Evolutionary conservation across 306 rosid genomes (phyloP).

Genomic region (Pterocarpus santalinus): DNA sequence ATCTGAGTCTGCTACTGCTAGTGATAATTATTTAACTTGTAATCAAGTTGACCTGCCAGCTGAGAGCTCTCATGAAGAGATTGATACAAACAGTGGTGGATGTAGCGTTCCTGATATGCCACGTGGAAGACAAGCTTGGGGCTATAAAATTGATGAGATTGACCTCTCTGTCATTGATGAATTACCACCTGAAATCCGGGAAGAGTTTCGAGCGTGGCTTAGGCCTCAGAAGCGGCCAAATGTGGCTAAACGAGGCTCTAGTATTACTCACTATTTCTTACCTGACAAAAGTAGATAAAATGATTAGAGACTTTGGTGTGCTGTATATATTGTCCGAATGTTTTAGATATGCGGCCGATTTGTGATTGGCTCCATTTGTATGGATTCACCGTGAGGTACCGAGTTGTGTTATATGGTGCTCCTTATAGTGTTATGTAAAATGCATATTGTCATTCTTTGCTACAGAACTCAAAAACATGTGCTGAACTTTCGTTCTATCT

Average conservation of each 20-base stretch:
- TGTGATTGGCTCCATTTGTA: conserved; percentile 27
- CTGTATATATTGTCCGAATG: conserved; percentile 21
- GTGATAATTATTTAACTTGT: conserved; percentile 35
- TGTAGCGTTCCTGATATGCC: conserved; percentile 37
- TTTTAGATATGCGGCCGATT: conserved; percentile 14
- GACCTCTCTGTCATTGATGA: conserved; percentile 81
- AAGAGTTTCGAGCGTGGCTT: conserved; percentile 72
- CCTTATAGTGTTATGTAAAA: conserved; percentile 21
- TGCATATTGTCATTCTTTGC: conserved; percentile 25
- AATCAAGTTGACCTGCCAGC: conserved; percentile 44
- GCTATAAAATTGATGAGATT: conserved; percentile 77
- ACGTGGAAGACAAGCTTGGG: conserved; percentile 68
- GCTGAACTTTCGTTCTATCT: neutral
- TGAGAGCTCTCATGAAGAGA: conserved; percentile 48
- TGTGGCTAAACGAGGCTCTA: conserved; percentile 66
- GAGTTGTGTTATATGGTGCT: conserved; percentile 1
- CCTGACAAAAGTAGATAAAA: conserved; percentile 62
- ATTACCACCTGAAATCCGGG: conserved; percentile 87
- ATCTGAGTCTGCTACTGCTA: conserved; percentile 34
- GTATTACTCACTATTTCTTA: conserved; percentile 73
- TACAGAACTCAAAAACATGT: neutral
- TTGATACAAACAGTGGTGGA: conserved; percentile 32
- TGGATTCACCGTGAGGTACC: neutral
- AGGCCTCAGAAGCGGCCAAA: conserved; percentile 79
- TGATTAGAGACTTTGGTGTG: conserved; percentile 3